phyloP scores from a whole-genome alignment of 2,329 filamentous ascomycete species.

The Dactylonectria macrodidyma region DNA sequence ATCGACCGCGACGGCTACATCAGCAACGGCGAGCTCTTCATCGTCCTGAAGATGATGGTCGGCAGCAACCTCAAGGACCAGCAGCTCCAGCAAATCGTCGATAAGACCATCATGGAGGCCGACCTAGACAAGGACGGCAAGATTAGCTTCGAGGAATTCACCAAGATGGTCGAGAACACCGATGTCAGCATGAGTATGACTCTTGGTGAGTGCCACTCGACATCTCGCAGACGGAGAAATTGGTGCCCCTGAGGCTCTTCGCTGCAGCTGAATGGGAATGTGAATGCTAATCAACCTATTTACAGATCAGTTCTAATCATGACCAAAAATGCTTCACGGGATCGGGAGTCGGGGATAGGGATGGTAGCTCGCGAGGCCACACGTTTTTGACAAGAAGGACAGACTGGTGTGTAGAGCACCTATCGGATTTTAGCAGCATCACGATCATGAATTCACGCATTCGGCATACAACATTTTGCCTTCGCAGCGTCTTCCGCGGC shows the following conservation, averaged over 20 bases:
- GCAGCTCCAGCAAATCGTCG: conserved; percentile 98
- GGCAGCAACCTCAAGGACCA: conserved; percentile 99
- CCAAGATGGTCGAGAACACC: conserved; percentile 98
- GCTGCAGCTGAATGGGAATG: background rate
- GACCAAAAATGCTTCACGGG: conserved; percentile 18
- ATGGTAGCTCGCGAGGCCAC: conserved; percentile 24
- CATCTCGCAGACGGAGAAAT: background rate
- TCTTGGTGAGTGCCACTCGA: conserved; percentile 66
- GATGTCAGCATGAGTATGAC: conserved; percentile 84
- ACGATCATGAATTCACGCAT: conserved; percentile 47
- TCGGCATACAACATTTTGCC: conserved; percentile 27
- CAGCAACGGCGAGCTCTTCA: conserved; percentile 98
- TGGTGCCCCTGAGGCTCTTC: background rate
- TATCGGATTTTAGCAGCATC: conserved; percentile 45
- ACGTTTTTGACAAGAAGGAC: conserved; percentile 19
- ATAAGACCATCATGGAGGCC: conserved; percentile 99
- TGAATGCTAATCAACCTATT: conserved; percentile 22
- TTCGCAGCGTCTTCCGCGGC: conserved; percentile 1
- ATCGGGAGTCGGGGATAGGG: conserved; percentile 15
- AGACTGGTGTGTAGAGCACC: conserved; percentile 32
- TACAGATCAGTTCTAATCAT: conserved; percentile 43
- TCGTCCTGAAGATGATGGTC: conserved; percentile 99
- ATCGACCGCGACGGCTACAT: conserved; percentile 99
- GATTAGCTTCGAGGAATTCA: conserved; percentile 99
- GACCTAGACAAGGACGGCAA: conserved; percentile 96